Evolutionary conservation across 768 basidiomycete genomes (phyloP), one percentile per base, ranked within the genome.

Genomic region (Tylopilus sp.): DNA sequence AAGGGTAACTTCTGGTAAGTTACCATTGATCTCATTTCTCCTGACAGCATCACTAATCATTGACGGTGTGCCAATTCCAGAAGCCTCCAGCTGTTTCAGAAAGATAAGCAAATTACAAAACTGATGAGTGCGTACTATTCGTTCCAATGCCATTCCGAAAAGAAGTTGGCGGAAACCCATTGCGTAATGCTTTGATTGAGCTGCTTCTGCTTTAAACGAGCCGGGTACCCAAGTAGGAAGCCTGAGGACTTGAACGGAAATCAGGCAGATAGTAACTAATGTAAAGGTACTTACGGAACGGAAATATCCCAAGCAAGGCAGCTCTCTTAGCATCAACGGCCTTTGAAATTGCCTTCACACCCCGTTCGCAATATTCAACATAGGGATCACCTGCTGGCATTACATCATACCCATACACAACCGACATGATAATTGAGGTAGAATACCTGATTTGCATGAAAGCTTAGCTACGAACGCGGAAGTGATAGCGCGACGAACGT

Each of bases 221-320:
- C 57, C 61, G 1, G 63, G 68, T 3, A 70, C 29, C 67, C 67
- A 68, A 9, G 54, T 45, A 25, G 67, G 67, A 10, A 69, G 43
- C 19, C 45, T 55, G 42, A 63, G 17, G 19, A 68, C 67, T 67
- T 42, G 36, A 44, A 45, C 21, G 22, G 40, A 11, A 38, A 25
- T 54, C 16, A 53, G 50, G 30, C 21, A 45, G 31, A 28, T 41
- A 34, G 50, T 8, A 21, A 16, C 2, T n/a, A 12, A 3, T 45
- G 19, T 10, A 13, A 52, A 3, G 13, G 49, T 24, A 64, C 66
- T 4, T 49, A 69, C 68, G 55, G 31, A 64, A 68, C 22, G 66
- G 68, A 50, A 68, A 66, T 17, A 61, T 36, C 17, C 41, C 43
- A 19, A 68, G 52, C 2, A 70, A 21, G 40, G 63, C 60, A 45